A percentile compares a stretch with the other conserved stretches of the same genome.
Conservation (phyloP, 176 grass and related monocot genomes). For the Lolium rigidum region DNA sequence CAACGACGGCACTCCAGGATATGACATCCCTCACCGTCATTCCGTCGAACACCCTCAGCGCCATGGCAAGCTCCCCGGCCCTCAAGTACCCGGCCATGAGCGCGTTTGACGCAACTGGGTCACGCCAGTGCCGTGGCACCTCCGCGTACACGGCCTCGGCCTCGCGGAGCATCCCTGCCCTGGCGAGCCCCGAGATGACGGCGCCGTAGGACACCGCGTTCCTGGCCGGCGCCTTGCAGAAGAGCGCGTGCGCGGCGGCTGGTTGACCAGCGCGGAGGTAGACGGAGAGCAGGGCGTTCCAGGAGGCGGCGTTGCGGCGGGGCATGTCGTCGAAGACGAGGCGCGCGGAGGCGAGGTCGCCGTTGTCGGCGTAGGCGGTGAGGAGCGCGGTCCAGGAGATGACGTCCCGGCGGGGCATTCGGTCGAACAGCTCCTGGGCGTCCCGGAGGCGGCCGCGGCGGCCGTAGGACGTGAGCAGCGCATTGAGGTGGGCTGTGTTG, state of each 20-base stretch:
- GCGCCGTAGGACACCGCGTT: constrained; percentile 68
- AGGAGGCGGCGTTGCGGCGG: constrained; percentile 56
- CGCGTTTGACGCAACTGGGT: constrained; percentile 61
- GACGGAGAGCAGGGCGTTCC: constrained; percentile 68
- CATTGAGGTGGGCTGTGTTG: constrained; percentile 54
- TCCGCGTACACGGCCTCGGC: constrained; percentile 50
- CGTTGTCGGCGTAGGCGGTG: constrained; percentile 59
- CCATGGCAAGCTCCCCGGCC: constrained; percentile 56
- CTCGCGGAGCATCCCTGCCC: constrained; percentile 61
- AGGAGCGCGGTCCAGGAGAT: constrained; percentile 80
- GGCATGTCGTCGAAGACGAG: constrained; percentile 74
- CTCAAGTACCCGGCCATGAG: constrained; percentile 60
- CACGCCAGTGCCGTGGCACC: constrained; percentile 52
- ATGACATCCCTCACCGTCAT: constrained; percentile 62
- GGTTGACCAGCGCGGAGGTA: constrained; percentile 46
- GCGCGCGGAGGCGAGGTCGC: constrained; percentile 49
- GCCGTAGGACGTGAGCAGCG: constrained; percentile 58
- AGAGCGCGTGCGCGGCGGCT: constrained; percentile 51
- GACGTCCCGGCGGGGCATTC: constrained; percentile 68
- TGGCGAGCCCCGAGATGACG: constrained; percentile 61
- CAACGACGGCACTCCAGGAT: constrained; percentile 66
- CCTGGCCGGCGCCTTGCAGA: constrained; percentile 54
- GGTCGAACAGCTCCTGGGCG: constrained; percentile 66
- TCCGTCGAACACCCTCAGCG: constrained; percentile 50
- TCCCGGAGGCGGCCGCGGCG: constrained; percentile 56